Percentiles rank a stretch among this genome's conserved stretches.
phyloP scores from a whole-genome alignment of 371 early-diverging fungal genomes.

The Coemansia linderi region DNA sequence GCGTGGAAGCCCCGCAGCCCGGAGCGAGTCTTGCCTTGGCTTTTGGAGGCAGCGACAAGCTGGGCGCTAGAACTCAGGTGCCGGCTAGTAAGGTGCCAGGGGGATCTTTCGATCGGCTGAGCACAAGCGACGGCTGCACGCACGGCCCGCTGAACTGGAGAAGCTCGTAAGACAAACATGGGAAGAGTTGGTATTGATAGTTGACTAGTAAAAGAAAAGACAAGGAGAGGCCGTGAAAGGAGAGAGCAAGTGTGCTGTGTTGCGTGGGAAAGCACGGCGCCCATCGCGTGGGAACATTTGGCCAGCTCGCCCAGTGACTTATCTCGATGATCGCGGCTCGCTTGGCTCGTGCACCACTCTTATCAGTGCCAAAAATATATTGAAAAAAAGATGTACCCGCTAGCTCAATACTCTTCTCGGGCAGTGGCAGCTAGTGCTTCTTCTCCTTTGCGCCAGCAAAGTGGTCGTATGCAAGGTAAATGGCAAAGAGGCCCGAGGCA shows the following conservation, averaged over 20 bases:
- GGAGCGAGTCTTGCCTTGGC: not conserved
- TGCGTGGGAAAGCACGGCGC: constrained; percentile 16
- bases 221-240: not conserved
- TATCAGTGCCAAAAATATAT: too few species aligned
- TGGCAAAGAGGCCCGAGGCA: constrained; percentile 77
- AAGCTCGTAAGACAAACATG: not conserved
- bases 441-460: constrained; percentile 54
- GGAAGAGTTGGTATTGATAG: not conserved
- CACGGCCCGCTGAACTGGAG: not conserved
- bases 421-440: constrained; percentile 17
- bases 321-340: not conserved
- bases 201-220: not conserved
- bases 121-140: not conserved
- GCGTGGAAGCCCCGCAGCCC: constrained; percentile 12
- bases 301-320: not conserved
- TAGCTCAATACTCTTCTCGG: not conserved
- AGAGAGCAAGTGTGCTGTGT: not conserved
- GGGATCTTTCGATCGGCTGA: not conserved
- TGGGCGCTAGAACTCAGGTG: not conserved
- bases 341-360: not conserved
- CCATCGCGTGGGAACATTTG: not conserved
- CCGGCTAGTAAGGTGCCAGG: not conserved
- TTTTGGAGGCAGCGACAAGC: not conserved
- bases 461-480: constrained; percentile 77
- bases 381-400: not conserved